Evolutionary conservation across 257 asterid genomes (phyloP).

Genomic region (Solanum paucissectum): DNA sequence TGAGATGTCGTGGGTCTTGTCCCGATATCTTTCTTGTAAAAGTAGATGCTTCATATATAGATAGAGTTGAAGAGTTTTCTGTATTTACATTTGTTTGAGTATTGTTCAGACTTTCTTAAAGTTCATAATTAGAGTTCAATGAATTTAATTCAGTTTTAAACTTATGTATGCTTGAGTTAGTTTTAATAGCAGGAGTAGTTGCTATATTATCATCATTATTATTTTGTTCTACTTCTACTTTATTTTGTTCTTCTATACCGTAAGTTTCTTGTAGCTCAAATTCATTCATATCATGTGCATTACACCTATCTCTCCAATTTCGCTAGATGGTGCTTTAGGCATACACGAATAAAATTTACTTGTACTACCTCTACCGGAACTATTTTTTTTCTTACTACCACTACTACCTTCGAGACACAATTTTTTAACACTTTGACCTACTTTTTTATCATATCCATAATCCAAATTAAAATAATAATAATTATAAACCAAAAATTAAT

Average conservation of each 20-base stretch:
- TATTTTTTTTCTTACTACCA: background rate
- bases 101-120: too few relatives aligned
- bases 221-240: background rate
- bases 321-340: background rate
- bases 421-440: background rate
- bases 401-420: background rate
- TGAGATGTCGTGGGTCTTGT: too few relatives aligned
- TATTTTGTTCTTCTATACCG: background rate
- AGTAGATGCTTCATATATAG: too few relatives aligned
- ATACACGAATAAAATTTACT: background rate
- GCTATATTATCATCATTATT: background rate
- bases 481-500: background rate
- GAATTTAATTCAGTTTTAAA: too few relatives aligned
- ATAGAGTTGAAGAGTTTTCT: too few relatives aligned
- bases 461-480: background rate
- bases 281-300: background rate
- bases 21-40: too few relatives aligned
- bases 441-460: background rate
- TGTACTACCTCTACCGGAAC: background rate
- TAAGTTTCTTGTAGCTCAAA: background rate
- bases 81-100: too few relatives aligned
- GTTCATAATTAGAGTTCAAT: too few relatives aligned
- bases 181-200: background rate
- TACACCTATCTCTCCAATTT: background rate
- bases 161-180: too few relatives aligned